Evolutionary conservation across 306 rosid genomes (phyloP), one percentile per base, ranked within the genome.

Genomic region (Casuarina cunninghamiana): DNA sequence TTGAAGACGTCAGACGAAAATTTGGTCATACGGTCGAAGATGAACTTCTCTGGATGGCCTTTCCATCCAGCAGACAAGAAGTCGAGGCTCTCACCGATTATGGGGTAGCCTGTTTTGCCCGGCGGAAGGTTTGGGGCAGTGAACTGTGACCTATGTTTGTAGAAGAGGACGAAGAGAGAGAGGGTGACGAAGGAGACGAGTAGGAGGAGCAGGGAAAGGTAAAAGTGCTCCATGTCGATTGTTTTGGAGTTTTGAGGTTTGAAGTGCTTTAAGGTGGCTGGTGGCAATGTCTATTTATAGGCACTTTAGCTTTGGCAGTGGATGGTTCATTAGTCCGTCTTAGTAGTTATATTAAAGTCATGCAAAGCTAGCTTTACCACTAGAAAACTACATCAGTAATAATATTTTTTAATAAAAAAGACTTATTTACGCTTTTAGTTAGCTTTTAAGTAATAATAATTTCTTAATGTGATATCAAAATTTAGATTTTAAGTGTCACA

Each of bases 41-140:
- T 90, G 91, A 95, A 95, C 79, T 93, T 95, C 73, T 95, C 97
- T 0, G 99, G 97, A 1, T 90, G 85, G 0, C 99, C 99, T 32
- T 79, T 89, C 93, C 97, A 87, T 43, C 97, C 99, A 0, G 90
- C 49, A 17, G 97, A 83, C 4, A 95, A 50, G 65, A 93, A 95
- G 84, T 88, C 87, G 0, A 89, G 73, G 83, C 79, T 91, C 89
- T 93, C 99, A 0, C 99, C 99, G 19, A 95, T 79, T 5, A 93
- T 19, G 0, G 99, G 97, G 49, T 80, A 87, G 0, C 99, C 99
- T 11, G 82, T 75, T 44, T 51, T 76, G 0, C 97, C 99, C 0
- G 99, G 99, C 0, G 99, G 99, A 0, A 83, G 69, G 86, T 88
- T 90, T 4, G 84, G 62, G 32, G 38, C 77, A 0, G 74, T 26